Evolutionary conservation across 257 asterid species (phyloP).

Genomic region (Forsythia suspensa): DNA sequence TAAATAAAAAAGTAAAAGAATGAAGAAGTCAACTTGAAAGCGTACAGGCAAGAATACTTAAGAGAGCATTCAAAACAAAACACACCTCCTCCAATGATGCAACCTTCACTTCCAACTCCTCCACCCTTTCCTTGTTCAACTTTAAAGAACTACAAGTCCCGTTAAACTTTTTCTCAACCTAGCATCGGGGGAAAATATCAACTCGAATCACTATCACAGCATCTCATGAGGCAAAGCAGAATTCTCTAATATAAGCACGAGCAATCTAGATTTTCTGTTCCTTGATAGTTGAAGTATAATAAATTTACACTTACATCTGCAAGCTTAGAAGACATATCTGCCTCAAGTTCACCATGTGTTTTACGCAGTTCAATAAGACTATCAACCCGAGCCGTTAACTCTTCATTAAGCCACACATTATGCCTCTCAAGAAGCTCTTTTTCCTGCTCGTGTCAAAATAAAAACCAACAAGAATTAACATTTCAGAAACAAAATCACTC

Average conservation of each 20-base stretch:
- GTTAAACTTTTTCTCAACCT: constrained; percentile 65
- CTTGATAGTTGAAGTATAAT: neutral
- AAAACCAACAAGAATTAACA: neutral
- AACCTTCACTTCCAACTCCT: constrained; percentile 80
- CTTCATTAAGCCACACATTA: constrained; percentile 90
- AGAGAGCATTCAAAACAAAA: constrained; percentile 9
- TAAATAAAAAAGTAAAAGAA: constrained; percentile 1
- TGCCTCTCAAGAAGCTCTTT: constrained; percentile 95
- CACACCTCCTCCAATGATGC: constrained; percentile 66
- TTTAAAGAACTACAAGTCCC: constrained; percentile 57
- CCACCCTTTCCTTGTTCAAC: constrained; percentile 61
- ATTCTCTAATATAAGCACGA: neutral
- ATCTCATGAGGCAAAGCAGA: neutral
- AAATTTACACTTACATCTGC: constrained; percentile 52
- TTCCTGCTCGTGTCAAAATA: constrained; percentile 58
- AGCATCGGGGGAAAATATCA: constrained; percentile 11
- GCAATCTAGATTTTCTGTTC: constrained; percentile 1
- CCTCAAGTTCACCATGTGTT: constrained; percentile 67
- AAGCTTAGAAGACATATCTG: constrained; percentile 76
- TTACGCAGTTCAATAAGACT: constrained; percentile 63
- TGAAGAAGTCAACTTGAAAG: constrained; percentile 6
- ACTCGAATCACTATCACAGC: neutral
- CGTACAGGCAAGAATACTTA: neutral
- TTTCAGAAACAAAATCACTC: neutral
- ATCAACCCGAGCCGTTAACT: constrained; percentile 65